Evolutionary conservation across 1,284 basidiomycete genomes (phyloP), one percentile per base, ranked within the genome.

Genomic region (Fomitopsis betulina): DNA sequence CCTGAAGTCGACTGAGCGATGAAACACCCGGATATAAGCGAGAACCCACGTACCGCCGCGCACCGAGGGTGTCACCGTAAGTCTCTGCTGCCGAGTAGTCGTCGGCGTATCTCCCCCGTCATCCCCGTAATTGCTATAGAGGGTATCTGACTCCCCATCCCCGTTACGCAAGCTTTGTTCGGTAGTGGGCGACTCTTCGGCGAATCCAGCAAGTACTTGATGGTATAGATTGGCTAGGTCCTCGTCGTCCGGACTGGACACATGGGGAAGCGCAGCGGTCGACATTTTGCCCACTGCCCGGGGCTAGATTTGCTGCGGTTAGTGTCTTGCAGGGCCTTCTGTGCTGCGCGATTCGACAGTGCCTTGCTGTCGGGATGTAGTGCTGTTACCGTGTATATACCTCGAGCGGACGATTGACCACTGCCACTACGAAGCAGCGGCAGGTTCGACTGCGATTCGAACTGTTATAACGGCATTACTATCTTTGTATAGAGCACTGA

Each of bases 151-250:
- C 15, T 72, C 71, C 37, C 68, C 68, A 54, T 71, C 70, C 43
- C 56, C 53, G 70, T 54, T 65, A 66, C 71, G 53, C 67, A 73
- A 53, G 64, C 71, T 27, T 63, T 72, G 71, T 49, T 76, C 74
- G 2, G 71, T 65, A 21, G 70, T 70, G 33, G 77, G 70, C 23
- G 77, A 69, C 60, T 82, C 80, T 32, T 82, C 79, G 35, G 76
- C 72, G 67, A 86, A 90, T 53, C 81, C 81, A 32, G 81, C 82
- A 78, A 84, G 84, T 25, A 90, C 86, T 72, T 87, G 83, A 59
- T 87, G 82, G 71, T 89, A 90, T 53, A 90, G 80, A 62, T 79
- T 76, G 63, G 85, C 82, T 8, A 90, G 77, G 66, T 89, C 87
- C 63, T 85, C 84, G 63, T 89, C 87, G 58, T 79, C 80, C 17